Conservation (phyloP, 108 stramenopile genomes). For the Asterionellopsis glacialis region DNA sequence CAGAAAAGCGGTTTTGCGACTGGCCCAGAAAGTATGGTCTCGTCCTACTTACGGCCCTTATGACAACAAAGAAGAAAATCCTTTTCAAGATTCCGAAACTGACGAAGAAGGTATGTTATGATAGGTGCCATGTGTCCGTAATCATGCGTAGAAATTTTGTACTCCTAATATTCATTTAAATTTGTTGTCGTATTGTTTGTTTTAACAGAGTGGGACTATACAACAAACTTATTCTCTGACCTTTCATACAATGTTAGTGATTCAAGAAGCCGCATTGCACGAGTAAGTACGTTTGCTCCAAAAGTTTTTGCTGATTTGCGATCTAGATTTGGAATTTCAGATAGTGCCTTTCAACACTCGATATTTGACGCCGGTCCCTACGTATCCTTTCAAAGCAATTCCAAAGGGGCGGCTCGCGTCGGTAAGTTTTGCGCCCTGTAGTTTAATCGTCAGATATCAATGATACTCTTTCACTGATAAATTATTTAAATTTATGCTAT, state of each 20-base stretch:
- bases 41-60: no score
- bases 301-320: slow-evolving; percentile 58
- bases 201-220: not conserved
- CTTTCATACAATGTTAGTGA: not conserved
- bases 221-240: not conserved
- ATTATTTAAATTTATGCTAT: not conserved
- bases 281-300: slow-evolving; percentile 53
- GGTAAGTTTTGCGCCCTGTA: slow-evolving; percentile 19
- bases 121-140: not conserved
- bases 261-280: slow-evolving; percentile 7
- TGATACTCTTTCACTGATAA: not conserved
- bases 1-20: no score
- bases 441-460: not conserved
- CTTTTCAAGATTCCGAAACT: no score
- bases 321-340: slow-evolving; percentile 57
- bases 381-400: slow-evolving; percentile 85
- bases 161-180: no score
- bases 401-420: slow-evolving; percentile 77
- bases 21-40: no score
- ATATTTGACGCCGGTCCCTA: slow-evolving; percentile 54
- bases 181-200: not conserved
- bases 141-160: not conserved
- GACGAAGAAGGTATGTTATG: slow-evolving; percentile 4
- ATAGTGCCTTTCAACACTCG: slow-evolving; percentile 43
- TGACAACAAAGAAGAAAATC: no score